Conservation (phyloP, 2,329 filamentous ascomycete genomes). For the Ilyonectria mors-panacis region DNA sequence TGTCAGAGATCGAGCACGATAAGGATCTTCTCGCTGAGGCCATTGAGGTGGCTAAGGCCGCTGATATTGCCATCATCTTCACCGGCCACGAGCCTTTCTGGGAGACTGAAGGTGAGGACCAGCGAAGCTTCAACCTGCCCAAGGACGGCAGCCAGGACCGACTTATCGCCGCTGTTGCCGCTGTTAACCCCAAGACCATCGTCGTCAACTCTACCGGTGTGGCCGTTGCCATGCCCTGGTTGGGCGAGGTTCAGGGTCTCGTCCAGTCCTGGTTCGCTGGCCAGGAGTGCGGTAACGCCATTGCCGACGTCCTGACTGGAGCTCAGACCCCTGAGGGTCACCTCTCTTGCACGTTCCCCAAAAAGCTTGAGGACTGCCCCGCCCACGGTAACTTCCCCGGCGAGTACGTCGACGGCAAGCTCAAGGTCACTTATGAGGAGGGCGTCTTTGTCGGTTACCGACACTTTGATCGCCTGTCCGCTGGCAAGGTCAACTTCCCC, state of each 20-base stretch:
- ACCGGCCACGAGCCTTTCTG: slow-evolving; percentile 71
- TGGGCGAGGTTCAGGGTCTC: slow-evolving; percentile 69
- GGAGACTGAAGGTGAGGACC: slow-evolving; percentile 73
- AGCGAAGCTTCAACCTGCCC: slow-evolving; percentile 81
- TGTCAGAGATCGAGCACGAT: slow-evolving; percentile 52
- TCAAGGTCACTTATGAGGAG: slow-evolving; percentile 77
- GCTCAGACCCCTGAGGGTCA: slow-evolving; percentile 76
- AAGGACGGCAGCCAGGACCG: slow-evolving; percentile 70
- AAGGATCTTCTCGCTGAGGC: slow-evolving; percentile 62
- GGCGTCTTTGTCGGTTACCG: slow-evolving; percentile 79
- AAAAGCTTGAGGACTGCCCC: slow-evolving; percentile 72
- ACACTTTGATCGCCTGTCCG: slow-evolving; percentile 73
- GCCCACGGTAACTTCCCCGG: slow-evolving; percentile 73
- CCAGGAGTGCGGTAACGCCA: slow-evolving; percentile 78
- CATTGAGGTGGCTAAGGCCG: slow-evolving; percentile 69
- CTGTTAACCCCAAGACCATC: slow-evolving; percentile 71
- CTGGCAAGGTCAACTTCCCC: slow-evolving; percentile 72
- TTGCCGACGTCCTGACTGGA: slow-evolving; percentile 77
- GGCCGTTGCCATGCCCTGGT: slow-evolving; percentile 73
- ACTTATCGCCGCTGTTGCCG: slow-evolving; percentile 70
- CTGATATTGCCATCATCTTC: slow-evolving; percentile 69
- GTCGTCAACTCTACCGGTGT: slow-evolving; percentile 77
- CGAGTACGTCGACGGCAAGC: slow-evolving; percentile 61
- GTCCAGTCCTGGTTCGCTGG: slow-evolving; percentile 79
- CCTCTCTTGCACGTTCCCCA: slow-evolving; percentile 75